A percentile compares a stretch with the other conserved stretches of the same genome.
Conservation (phyloP, 1,284 basidiomycete genomes). For the Trichosporon asahii region DNA sequence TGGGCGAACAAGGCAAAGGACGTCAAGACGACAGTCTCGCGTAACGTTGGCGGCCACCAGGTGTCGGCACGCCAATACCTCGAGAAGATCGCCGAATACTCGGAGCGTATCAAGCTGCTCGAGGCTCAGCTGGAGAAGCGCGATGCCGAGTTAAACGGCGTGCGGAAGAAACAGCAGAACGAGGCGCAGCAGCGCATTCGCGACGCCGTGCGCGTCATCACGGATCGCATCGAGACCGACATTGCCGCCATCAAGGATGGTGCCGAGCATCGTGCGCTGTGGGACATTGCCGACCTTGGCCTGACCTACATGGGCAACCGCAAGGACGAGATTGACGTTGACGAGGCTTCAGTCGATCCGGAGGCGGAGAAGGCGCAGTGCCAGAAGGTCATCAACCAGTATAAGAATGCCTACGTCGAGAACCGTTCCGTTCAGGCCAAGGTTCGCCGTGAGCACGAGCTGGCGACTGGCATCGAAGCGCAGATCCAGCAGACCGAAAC, state of each 20-base stretch:
- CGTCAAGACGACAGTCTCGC: slow-evolving; percentile 87
- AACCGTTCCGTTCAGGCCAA: slow-evolving; percentile 63
- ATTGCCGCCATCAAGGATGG: slow-evolving; percentile 70
- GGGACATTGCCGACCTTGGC: slow-evolving; percentile 70
- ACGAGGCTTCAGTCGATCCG: slow-evolving; percentile 28
- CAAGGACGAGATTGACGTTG: slow-evolving; percentile 62
- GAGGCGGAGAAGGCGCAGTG: slow-evolving; percentile 71
- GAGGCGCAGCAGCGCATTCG: slow-evolving; percentile 68
- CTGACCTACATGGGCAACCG: slow-evolving; percentile 64
- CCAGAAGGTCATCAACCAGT: slow-evolving; percentile 63
- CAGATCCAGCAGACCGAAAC: slow-evolving; percentile 75
- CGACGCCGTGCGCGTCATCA: slow-evolving; percentile 66
- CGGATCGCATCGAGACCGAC: slow-evolving; percentile 65
- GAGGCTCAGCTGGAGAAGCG: slow-evolving; percentile 61
- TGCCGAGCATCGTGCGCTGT: slow-evolving; percentile 67
- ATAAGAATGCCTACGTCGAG: slow-evolving; percentile 64
- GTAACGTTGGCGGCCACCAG: slow-evolving; percentile 89
- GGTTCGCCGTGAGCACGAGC: slow-evolving; percentile 67
- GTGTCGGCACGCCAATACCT: slow-evolving; percentile 91
- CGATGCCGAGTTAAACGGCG: slow-evolving; percentile 43
- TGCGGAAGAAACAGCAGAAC: slow-evolving; percentile 59
- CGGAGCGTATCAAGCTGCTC: slow-evolving; percentile 54
- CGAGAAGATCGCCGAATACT: slow-evolving; percentile 73
- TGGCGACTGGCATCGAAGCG: slow-evolving; percentile 74
- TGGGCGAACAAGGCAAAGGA: slow-evolving; percentile 95